Base-by-base conservation (phyloP, 768 basidiomycete genomes). In the Cystofilobasidium capitatum region DNA sequence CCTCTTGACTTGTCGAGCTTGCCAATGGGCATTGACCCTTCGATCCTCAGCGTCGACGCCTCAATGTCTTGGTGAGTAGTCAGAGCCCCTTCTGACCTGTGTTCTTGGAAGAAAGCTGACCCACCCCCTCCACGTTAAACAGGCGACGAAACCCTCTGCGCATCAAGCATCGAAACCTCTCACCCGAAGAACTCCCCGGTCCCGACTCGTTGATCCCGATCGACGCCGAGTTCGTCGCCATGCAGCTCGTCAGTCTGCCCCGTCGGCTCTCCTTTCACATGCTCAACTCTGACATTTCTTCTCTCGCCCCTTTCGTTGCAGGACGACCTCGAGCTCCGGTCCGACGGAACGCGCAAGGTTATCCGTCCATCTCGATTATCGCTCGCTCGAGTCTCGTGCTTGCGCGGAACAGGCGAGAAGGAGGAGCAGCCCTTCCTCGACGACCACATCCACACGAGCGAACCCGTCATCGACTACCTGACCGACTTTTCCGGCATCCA, bases 401-500 rank as follows among this genome's bases (percentile, higher is more conserved):
- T 98, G 54, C 84, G 96, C 14, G 93, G 94, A 2, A 82, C 87
- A 72, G 92, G 91, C 0, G 81, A 81, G 0, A 85, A 85, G 69
- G 84, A 88, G 73, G 89, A 89, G 4, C 75, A 87, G 16, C 94
- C 96, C 2, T 96, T 98, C 78, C 96, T 99, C 71, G 96, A 98
- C 72, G 96, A 99, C 73, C 89, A 99, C 73, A 98, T 98, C 42
- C 90, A 96, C 72, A 96, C 92, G 2, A 94, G 90, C 71, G 94
- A 97, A 74, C 82, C 84, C 8, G 91, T 99, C 58, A 91, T 96
- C 33, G 92, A 99, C 78, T 98, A 97, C 75, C 77, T 99, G 72
- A 99, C 96, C 0, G 93, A 97, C 76, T 98, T 86, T 74, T 98
- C 94, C 13, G 96, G 96, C 0, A 94, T 98, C 59, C 85, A 86